Evolutionary conservation across 805 yeast species (phyloP).

Genomic region (Wilhelminamyces savonicus): DNA sequence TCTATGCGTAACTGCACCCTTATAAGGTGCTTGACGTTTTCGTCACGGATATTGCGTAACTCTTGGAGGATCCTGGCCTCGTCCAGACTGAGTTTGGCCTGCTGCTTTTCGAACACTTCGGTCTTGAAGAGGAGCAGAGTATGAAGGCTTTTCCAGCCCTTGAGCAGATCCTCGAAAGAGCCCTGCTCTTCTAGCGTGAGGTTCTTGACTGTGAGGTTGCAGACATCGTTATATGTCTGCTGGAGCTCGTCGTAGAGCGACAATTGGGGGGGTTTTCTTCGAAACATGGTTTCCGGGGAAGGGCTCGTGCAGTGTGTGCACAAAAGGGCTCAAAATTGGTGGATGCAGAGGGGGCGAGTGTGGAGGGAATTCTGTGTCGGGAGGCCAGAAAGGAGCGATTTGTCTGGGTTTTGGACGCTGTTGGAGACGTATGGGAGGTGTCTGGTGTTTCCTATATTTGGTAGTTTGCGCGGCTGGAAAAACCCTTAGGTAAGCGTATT

Average conservation of each 20-base stretch:
- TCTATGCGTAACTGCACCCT: conserved; percentile 35
- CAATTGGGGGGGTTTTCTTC: conserved; percentile 56
- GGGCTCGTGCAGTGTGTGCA: no score
- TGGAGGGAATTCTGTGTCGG: no score
- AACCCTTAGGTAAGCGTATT: no score
- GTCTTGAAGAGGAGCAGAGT: conserved; percentile 52
- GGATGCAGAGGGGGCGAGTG: no score
- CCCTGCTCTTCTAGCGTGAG: conserved; percentile 52
- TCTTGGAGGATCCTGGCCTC: conserved; percentile 23
- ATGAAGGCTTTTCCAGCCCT: conserved; percentile 72
- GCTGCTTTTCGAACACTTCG: conserved; percentile 31
- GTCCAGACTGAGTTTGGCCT: conserved; percentile 7
- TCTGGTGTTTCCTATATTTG: no score
- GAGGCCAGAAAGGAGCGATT: no score
- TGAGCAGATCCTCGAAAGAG: conserved; percentile 48
- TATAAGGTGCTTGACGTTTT: conserved; percentile 36
- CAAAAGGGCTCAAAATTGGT: no score
- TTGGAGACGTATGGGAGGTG: no score
- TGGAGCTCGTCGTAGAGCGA: conserved; percentile 45
- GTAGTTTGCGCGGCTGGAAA: no score
- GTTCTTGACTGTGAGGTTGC: conserved; percentile 52
- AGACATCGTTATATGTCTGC: conserved; percentile 55
- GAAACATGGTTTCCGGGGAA: no score
- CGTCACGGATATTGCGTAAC: conserved; percentile 32
- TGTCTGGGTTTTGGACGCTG: no score